A percentile compares a stretch with the other conserved stretches of the same genome.
phyloP scores from a whole-genome alignment of 106 monocot species.

The Dioscorea alata region DNA sequence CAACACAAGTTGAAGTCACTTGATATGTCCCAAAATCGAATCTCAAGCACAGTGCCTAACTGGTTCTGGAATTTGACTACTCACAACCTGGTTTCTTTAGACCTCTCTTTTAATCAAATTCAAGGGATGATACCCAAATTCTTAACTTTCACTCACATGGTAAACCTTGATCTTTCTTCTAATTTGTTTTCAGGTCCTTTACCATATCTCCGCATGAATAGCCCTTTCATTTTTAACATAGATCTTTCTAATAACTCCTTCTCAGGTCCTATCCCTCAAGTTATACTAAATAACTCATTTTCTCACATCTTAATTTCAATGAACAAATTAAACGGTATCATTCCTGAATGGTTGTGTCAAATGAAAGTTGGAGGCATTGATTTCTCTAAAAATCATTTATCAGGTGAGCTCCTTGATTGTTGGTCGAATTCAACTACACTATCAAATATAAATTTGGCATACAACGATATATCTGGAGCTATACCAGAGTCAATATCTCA shows the following conservation, averaged over 20 bases:
- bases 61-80: slow-evolving; percentile 22
- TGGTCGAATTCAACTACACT: no score
- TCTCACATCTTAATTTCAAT: not conserved
- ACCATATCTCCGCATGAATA: no score
- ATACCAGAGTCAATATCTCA: no score
- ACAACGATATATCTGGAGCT: no score
- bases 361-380: not conserved
- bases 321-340: slow-evolving; percentile 6
- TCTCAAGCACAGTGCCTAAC: slow-evolving; percentile 12
- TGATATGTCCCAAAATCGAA: slow-evolving; percentile 9
- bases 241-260: no score
- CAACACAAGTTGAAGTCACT: slow-evolving; percentile 8
- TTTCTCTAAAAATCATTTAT: slow-evolving; percentile 3
- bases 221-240: no score
- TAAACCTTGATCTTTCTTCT: no score
- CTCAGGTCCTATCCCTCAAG: not conserved
- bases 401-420: not conserved
- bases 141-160: not conserved
- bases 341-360: slow-evolving; percentile 1
- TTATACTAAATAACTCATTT: slow-evolving; percentile 12
- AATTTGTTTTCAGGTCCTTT: no score
- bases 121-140: not conserved
- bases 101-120: slow-evolving; percentile 36
- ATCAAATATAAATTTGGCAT: no score
- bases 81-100: not conserved